Evolutionary conservation across 31 red algal genomes (phyloP), one percentile per base, ranked within the genome.

Genomic region (Porphyra umbilicalis): DNA sequence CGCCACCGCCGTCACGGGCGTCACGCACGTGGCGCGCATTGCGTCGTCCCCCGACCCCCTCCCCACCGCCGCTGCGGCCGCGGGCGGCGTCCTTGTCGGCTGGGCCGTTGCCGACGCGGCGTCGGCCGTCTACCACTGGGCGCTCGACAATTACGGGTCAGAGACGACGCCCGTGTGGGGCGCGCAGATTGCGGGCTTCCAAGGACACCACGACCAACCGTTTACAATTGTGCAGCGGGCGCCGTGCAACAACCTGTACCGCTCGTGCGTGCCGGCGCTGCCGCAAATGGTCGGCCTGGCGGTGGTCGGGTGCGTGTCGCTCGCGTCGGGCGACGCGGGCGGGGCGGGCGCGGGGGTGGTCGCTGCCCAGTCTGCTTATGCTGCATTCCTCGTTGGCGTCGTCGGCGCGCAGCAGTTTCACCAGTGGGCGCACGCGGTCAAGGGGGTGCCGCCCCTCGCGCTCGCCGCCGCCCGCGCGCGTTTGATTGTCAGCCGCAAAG

Each of bases 81-180:
- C 33, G 80, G 15, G 8, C 10, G 80, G 35, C 2, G 39, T 90
- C 33, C 75, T 46, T 35, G 88, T 44, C 10, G 85, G 82, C 0
- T 98, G 86, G 33, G 29, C 90, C 0, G 85, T 93, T 39, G 89
- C 96, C 0, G 96, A 98, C 81, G 84, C 93, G 33, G 93, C 87
- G 16, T 79, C 92, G 16, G 93, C 89, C 71, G 76, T 95, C 15
- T 98, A 98, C 80, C 96, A 98, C 75, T 94, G 91, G 68, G 79
- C 85, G 8, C 84, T 98, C 7, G 96, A 98, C 83, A 98, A 98
- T 79, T 98, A 98, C 36, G 96, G 96, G 9, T 86, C 87, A 0
- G 77, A 44, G 11, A 33, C 92, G 29, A 98, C 96, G 35, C 92
- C 96, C 6, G n/a, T 98, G 14, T 90, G 96, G 46, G 96, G 96